Percentiles rank a stretch among this genome's conserved stretches.
Conservation (phyloP, 73 alveolate species). For the Paramecium sonneborni region DNA sequence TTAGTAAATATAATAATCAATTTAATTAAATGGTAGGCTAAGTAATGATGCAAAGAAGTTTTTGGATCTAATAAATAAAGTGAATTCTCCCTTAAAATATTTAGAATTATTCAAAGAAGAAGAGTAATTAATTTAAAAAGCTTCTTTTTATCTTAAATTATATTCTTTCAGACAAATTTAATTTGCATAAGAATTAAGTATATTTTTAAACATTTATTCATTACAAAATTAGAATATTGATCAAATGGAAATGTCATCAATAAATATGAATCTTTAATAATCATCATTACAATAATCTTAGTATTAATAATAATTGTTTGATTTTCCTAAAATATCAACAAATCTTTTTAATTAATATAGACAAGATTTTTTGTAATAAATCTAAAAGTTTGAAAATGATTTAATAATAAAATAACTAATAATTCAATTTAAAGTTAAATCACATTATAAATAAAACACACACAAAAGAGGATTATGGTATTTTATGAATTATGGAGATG, state of each 20-base stretch:
- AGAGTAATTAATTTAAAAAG: not conserved
- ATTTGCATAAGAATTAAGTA: not conserved
- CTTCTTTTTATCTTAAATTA: not conserved
- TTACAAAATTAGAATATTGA: not conserved
- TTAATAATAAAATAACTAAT: not conserved
- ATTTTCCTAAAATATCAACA: not conserved
- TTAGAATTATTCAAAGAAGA: slow-evolving; percentile 21
- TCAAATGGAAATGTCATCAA: not conserved
- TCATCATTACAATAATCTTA: not conserved
- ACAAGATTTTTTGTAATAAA: not conserved
- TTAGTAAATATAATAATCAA: not conserved
- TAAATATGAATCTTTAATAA: not conserved
- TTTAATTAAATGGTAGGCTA: not conserved
- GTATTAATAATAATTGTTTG: not conserved
- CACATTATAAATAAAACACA: slow-evolving; percentile 7
- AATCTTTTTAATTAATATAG: not conserved
- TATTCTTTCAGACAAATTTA: slow-evolving; percentile 15
- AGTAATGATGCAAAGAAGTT: not conserved
- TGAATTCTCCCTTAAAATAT: not conserved
- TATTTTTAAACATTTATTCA: not conserved
- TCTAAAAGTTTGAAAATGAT: not conserved
- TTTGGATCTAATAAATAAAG: not conserved
- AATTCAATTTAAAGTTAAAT: not conserved
- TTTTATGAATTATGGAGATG: slow-evolving; percentile 46
- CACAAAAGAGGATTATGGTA: slow-evolving; percentile 49